Percentiles rank a stretch among this genome's conserved stretches.
Conservation (phyloP, 2,329 filamentous ascomycete genomes). For the Ceratocystiopsis brevicomis region DNA sequence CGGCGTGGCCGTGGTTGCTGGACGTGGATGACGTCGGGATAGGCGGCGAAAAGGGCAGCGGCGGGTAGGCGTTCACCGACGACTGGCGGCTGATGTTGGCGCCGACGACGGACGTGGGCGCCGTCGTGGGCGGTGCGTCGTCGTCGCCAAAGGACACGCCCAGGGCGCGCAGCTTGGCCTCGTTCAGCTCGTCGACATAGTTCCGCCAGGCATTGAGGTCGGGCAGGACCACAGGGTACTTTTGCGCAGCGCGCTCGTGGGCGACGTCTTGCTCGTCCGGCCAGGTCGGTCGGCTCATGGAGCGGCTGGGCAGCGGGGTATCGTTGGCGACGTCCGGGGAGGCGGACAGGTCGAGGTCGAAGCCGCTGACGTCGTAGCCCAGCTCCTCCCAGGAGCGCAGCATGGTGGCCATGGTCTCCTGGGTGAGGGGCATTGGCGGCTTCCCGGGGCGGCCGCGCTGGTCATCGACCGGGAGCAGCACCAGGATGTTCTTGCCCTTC, state of each 20-base stretch:
- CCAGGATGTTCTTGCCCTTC: conserved; percentile 57
- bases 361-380: conserved; percentile 51
- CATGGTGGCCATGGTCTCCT: conserved; percentile 40
- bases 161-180: conserved; percentile 80
- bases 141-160: conserved; percentile 68
- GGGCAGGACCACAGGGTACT: conserved; percentile 48
- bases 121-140: conserved; percentile 25
- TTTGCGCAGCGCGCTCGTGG: conserved; percentile 31
- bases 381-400: conserved; percentile 46
- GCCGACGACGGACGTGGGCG: conserved; percentile 32
- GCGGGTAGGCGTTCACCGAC: conserved; percentile 51
- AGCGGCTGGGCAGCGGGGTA: conserved; percentile 16
- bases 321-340: conserved; percentile 17
- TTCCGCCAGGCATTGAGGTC: conserved; percentile 52
- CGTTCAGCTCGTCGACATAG: conserved; percentile 66
- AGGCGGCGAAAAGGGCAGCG: conserved; percentile 66
- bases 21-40: conserved; percentile 60
- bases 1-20: conserved; percentile 36
- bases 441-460: conserved; percentile 39
- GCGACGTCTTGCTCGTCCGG: conserved; percentile 41
- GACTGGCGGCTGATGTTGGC: conserved; percentile 44
- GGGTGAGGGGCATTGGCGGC: conserved; percentile 32
- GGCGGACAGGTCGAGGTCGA: conserved; percentile 39
- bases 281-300: conserved; percentile 51
- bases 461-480: conserved; percentile 49